A percentile compares a stretch with the other conserved stretches of the same genome.
These are phyloP conservation scores for Cinnamomum micranthum DNA, from an alignment of 164 flowering plant species.

Conservation along the genomic window DNA sequence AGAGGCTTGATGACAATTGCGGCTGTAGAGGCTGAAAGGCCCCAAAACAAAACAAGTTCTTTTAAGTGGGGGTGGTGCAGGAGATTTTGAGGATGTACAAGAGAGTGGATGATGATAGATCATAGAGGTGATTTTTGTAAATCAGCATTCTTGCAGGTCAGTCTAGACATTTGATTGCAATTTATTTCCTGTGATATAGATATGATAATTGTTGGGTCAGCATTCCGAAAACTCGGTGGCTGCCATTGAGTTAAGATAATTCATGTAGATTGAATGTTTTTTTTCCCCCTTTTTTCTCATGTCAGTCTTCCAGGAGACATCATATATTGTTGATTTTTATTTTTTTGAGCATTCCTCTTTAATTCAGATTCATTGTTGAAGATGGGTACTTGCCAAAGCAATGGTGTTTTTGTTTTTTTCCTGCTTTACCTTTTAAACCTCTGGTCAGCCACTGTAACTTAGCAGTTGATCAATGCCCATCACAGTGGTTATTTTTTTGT, in stretches of 20 bases:
- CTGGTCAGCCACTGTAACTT: too few relatives aligned
- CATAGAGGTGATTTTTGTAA: conserved; percentile 14
- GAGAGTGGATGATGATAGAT: conserved; percentile 5
- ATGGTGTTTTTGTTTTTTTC: too few relatives aligned
- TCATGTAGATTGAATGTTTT: conserved; percentile 14
- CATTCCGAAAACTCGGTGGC: conserved; percentile 16
- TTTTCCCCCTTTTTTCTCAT: background rate
- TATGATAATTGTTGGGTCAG: conserved; percentile 18
- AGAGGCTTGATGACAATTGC: background rate
- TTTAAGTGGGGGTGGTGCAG: background rate
- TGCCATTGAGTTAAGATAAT: conserved; percentile 8
- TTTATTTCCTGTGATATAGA: conserved; percentile 23
- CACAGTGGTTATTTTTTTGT: too few relatives aligned
- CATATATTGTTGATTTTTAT: conserved; percentile 1
- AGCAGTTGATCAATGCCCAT: too few relatives aligned
- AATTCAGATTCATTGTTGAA: background rate
- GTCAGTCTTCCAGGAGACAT: background rate
- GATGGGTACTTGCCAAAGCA: background rate
- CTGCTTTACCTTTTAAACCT: too few relatives aligned
- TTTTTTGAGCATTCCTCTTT: background rate
- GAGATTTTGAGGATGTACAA: conserved; percentile 13
- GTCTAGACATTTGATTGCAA: conserved; percentile 16
- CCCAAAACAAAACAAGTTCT: conserved; percentile 3
- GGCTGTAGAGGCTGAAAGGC: background rate
- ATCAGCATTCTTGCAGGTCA: conserved; percentile 18